A percentile compares a stretch with the other conserved stretches of the same genome.
These are phyloP conservation scores for Grifola frondosa DNA, from an alignment of 1,284 basidiomycete genomes.

Conservation along the genomic window DNA sequence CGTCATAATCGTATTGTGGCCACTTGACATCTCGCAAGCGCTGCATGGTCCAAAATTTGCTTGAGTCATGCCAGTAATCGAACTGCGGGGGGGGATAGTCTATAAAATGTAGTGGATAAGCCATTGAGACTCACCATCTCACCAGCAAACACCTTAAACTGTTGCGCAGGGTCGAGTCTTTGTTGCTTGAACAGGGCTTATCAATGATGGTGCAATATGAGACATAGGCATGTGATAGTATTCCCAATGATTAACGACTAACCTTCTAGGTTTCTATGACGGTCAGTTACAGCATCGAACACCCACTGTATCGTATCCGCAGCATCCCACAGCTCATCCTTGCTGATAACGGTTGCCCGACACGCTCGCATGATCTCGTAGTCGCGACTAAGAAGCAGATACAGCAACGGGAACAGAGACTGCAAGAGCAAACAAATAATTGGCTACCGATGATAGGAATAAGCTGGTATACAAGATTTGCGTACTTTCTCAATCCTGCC, in stretches of 20 bases:
- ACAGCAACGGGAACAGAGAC: conserved; percentile 31
- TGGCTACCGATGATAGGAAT: too few relatives aligned
- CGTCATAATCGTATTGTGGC: conserved; percentile 2
- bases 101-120: background rate
- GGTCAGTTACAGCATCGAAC: conserved; percentile 13
- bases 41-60: conserved; percentile 3
- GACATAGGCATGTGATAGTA: background rate
- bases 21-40: conserved; percentile 6
- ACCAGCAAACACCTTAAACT: conserved; percentile 28
- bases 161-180: conserved; percentile 25
- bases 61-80: conserved; percentile 12
- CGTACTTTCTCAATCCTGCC: conserved; percentile 29
- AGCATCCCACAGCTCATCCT: conserved; percentile 29
- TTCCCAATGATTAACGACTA: background rate
- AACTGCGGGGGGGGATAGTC: conserved; percentile 7
- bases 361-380: conserved; percentile 18
- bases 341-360: conserved; percentile 13
- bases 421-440: conserved; percentile 14
- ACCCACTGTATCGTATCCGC: conserved; percentile 16
- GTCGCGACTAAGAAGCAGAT: conserved; percentile 19
- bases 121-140: conserved; percentile 23
- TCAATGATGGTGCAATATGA: conserved; percentile 4
- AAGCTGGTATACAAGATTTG: too few relatives aligned
- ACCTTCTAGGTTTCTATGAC: conserved; percentile 18
- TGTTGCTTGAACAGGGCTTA: conserved; percentile 39